Conservation (phyloP, 139 green algal genomes). For the Spirogloea muscicola region DNA sequence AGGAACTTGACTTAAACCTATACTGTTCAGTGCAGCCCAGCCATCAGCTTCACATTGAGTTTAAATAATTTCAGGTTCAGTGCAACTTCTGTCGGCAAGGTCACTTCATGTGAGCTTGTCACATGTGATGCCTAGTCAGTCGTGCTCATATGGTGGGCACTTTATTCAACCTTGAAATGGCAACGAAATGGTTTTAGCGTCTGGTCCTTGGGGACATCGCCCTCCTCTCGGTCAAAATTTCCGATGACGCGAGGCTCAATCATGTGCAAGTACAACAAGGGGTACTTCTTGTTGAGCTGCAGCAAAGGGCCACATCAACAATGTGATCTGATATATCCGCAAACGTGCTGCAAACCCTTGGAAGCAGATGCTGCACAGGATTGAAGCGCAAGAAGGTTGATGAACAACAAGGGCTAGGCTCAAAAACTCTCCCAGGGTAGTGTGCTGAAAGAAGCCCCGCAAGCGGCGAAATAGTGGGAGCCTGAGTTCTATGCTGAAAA, state of each 20-base stretch:
- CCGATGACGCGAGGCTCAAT: conserved; percentile 63
- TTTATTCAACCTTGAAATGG: conserved; percentile 54
- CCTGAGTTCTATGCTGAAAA: background rate
- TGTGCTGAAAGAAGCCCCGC: background rate
- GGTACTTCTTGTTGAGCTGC: conserved; percentile 59
- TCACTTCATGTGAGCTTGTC: background rate
- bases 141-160: conserved; percentile 17
- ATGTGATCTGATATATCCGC: too few relatives aligned
- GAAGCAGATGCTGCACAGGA: background rate
- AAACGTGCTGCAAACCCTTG: too few relatives aligned
- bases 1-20: background rate
- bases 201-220: background rate
- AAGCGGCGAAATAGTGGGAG: background rate
- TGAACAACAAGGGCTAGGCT: background rate
- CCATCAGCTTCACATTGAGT: too few relatives aligned
- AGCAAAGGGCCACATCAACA: too few relatives aligned
- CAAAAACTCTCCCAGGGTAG: background rate
- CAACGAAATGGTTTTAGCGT: conserved; percentile 58
- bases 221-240: background rate
- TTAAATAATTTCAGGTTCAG: too few relatives aligned
- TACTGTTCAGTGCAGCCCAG: too few relatives aligned
- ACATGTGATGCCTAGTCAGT: background rate
- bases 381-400: background rate
- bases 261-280: conserved; percentile 70
- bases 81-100: too few relatives aligned